Evolutionary conservation across 805 yeast genomes (phyloP), one percentile per base, ranked within the genome.

Genomic region (Saccharomyces jurei): DNA sequence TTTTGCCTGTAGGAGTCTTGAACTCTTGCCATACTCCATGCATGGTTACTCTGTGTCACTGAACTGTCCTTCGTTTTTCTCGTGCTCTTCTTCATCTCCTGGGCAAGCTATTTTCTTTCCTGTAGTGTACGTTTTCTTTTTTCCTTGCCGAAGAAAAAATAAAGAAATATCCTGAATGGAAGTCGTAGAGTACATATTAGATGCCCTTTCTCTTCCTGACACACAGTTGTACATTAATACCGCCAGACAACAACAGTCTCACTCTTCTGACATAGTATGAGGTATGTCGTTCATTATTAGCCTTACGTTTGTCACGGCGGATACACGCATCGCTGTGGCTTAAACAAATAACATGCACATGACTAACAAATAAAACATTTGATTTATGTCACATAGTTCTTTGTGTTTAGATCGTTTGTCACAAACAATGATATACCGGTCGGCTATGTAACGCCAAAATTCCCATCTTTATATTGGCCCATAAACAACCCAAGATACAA

Each of bases 381-480:
- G n/a, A 3, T 17, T 17, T 9, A n/a, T 36, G 41, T 14, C 21
- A 41, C 27, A 46, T 31, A 13, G 17, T 31, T 14, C 17, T 14
- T 11, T 25, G 25, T 17, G 13, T 36, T 44, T 52, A 69, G 71
- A 53, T 58, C 75, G 3, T 77, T 74, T 54, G 66, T 78, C 50
- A 70, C 77, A n/a, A 73, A 79, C 14, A 71, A 75, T 22, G 79
- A 80, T 59, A 75, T 83, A 1, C 97, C 97, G 1, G 81, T 88
- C 6, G 97, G 96, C 31, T 92, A 92, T 70, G 72, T 74, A 11
- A 75, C 84, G 0, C 98, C 98, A 0, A 54, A 63, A 14, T 92
- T 91, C 63, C 98, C 98, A 4, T 83, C 95, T 2, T 69, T 92
- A 30, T 78, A 76, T 63, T 85, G 90, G 87, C 96, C 96, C 0